Evolutionary conservation across 176 grass and related monocot genomes (phyloP).

Genomic region (Musa troglodytarum): DNA sequence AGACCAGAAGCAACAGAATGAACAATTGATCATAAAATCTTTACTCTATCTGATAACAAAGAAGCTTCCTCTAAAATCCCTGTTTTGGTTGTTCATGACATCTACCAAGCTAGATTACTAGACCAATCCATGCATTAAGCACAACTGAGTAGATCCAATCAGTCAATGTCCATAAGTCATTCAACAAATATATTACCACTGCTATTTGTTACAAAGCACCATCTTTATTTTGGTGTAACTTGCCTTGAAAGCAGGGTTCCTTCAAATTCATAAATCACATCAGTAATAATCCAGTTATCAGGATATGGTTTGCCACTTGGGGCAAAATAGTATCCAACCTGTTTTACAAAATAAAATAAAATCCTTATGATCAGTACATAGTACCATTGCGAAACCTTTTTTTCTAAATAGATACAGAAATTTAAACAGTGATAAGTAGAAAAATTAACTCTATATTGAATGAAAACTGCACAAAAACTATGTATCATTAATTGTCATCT

Average conservation of each 20-base stretch:
- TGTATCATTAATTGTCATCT: neutral
- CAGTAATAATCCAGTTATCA: slow-evolving; percentile 97
- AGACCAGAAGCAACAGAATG: neutral
- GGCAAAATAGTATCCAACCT: slow-evolving; percentile 98
- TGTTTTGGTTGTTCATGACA: neutral
- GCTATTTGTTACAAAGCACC: neutral
- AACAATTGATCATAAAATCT: no score
- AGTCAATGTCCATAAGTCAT: neutral
- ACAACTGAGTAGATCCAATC: neutral
- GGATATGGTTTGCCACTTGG: slow-evolving; percentile 94
- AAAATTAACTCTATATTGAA: neutral
- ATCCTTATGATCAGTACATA: neutral
- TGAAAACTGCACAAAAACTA: neutral
- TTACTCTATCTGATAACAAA: neutral
- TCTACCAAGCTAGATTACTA: neutral
- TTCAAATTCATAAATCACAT: slow-evolving; percentile 91
- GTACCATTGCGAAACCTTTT: no score
- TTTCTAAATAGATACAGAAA: neutral
- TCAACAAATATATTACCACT: neutral
- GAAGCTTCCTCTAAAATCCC: neutral
- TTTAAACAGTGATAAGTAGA: neutral
- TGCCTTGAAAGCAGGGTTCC: slow-evolving; percentile 83
- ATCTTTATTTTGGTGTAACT: slow-evolving; percentile 36
- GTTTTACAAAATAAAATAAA: slow-evolving; percentile 34
- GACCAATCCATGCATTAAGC: neutral